Evolutionary conservation across 2,329 filamentous ascomycete species (phyloP), one percentile per base, ranked within the genome.

Genomic region (Microthyrium microscopicum): DNA sequence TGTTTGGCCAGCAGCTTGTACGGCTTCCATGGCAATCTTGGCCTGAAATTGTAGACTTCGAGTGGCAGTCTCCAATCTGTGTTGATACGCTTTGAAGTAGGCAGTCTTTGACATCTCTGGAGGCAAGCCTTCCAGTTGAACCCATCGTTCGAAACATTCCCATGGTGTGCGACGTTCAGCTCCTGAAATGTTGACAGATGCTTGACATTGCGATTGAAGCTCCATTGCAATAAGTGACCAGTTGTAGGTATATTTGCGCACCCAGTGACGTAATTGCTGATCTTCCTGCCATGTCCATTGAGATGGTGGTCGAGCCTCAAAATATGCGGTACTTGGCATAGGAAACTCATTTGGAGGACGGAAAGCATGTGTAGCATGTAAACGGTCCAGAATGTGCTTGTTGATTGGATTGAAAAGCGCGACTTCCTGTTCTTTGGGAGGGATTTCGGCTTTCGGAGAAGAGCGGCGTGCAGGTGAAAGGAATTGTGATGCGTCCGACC

Each of bases 121-220:
- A 4, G 89, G 87, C 24, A 94, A 62, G 1, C 85, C 84, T 56
- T 95, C 89, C 9, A 95, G 61, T 44, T 80, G 76, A 35, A 94
- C 79, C 87, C 87, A 98, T 27, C 89, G 72, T 55, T 98, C 89
- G 46, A 98, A 98, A 51, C 89, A 98, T 57, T 98, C 89, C 89
- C 89, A 98, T 0, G 87, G 84, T 3, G 87, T 95, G 30, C 89
- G 72, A 40, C 89, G 70, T 51, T 95, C 87, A 8, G 83, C 74
- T 2, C 82, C 83, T 15, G 85, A 87, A n/a, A 73, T 68, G 48
- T 83, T 91, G 11, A 74, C 52, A 0, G 83, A 91, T 33, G 72
- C 73, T 12, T 77, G 68, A n/a, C 34, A 36, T 16, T 34, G 30
- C 5, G 15, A 16, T 2, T 73, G 68, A 34, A 95, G 61, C 39